These are phyloP conservation scores for Ceriops zippeliana DNA, from an alignment of 345 rosid species.

Conservation along the genomic window DNA sequence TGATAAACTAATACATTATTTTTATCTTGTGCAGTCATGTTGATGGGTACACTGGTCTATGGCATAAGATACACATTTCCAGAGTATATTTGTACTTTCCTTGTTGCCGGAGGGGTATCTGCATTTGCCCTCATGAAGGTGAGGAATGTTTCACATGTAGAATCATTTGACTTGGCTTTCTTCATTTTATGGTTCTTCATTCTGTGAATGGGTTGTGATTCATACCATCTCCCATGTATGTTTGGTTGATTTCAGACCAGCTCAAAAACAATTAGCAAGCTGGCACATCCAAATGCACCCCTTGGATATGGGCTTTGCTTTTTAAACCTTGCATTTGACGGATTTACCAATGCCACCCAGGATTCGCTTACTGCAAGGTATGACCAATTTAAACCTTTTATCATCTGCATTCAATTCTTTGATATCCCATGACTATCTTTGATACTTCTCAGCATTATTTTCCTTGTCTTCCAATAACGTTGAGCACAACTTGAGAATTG, in stretches of 20 bases:
- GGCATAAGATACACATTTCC: conserved; percentile 80
- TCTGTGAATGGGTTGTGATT: background rate
- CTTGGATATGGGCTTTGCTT: conserved; percentile 92
- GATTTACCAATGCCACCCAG: conserved; percentile 97
- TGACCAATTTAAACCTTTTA: background rate
- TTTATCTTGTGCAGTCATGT: conserved; percentile 62
- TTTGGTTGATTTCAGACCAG: conserved; percentile 60
- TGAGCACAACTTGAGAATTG: no score
- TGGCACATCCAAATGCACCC: conserved; percentile 95
- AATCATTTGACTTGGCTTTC: background rate
- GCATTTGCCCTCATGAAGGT: conserved; percentile 86
- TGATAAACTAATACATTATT: conserved; percentile 7
- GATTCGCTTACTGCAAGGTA: conserved; percentile 87
- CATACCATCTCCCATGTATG: background rate
- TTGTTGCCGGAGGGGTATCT: conserved; percentile 95
- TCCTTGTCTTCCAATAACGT: background rate
- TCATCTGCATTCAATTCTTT: background rate
- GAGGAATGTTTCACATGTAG: background rate
- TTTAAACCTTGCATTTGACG: conserved; percentile 92
- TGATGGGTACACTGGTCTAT: conserved; percentile 87
- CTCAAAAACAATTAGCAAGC: conserved; percentile 88
- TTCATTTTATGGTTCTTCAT: background rate
- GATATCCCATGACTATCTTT: background rate
- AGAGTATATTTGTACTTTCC: conserved; percentile 76
- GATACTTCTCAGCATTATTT: no score